Evolutionary conservation across 2,329 filamentous ascomycete genomes (phyloP).

Genomic region (Aspergillus candidus): DNA sequence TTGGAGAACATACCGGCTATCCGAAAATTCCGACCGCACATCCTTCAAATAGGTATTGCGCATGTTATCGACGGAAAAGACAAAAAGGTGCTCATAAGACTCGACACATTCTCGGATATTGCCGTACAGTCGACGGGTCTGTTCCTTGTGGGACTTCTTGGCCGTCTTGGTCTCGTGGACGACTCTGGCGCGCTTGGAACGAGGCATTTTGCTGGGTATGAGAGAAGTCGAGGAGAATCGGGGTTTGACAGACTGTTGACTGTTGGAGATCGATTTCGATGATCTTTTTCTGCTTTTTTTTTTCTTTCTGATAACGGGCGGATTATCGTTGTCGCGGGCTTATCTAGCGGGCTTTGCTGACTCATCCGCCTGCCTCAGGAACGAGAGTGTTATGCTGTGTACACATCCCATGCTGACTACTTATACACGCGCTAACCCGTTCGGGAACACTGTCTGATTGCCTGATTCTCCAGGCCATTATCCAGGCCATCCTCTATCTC

Average conservation of each 20-base stretch:
- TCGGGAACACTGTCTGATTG: too few species aligned
- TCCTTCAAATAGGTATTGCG: slow-evolving; percentile 94
- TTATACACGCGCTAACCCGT: too few species aligned
- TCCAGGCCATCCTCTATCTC: too few species aligned
- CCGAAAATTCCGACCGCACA: slow-evolving; percentile 74
- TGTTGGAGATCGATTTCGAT: slow-evolving; percentile 10
- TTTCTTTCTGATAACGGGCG: slow-evolving; percentile 36
- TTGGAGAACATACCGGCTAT: slow-evolving; percentile 62
- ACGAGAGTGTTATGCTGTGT: too few species aligned
- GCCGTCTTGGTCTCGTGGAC: slow-evolving; percentile 84
- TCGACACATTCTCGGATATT: slow-evolving; percentile 81
- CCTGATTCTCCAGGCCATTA: too few species aligned
- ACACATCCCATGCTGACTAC: too few species aligned
- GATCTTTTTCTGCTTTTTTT: slow-evolving; percentile 25
- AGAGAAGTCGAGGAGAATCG: slow-evolving; percentile 6
- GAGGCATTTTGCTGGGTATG: slow-evolving; percentile 63
- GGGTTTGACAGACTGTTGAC: slow-evolving; percentile 20
- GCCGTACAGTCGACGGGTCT: slow-evolving; percentile 77
- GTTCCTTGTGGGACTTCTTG: slow-evolving; percentile 89
- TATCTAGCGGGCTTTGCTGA: slow-evolving; percentile 19
- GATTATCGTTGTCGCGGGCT: slow-evolving; percentile 33
- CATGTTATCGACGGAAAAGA: slow-evolving; percentile 95
- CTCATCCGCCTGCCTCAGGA: too few species aligned
- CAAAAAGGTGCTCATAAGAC: slow-evolving; percentile 83
- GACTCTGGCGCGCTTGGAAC: slow-evolving; percentile 87